Evolutionary conservation across 2,329 filamentous ascomycete genomes (phyloP), one percentile per base, ranked within the genome.

Genomic region (Phoma sp.): DNA sequence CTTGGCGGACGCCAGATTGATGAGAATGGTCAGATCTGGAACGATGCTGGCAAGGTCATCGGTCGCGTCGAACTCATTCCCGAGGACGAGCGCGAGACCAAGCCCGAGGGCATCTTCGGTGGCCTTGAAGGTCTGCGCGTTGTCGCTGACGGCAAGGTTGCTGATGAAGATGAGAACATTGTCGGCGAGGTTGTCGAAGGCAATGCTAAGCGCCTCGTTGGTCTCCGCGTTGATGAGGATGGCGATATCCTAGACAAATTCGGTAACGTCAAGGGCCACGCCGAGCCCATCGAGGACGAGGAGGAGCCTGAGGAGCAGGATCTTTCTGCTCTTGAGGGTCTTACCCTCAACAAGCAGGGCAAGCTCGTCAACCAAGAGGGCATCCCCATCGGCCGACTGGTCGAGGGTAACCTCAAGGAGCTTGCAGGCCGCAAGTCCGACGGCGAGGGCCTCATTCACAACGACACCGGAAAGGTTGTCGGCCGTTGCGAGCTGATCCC

Each of bases 1-100:
- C 81, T 91, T 34, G 76, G 85, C 9, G 88, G 88, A 23, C 85
- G 84, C 66, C 88, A 88, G 83, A 86, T 87, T 65, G 87, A 91
- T 71, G 88, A 86, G 73, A 77, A 90, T 25, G 89, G 89, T 29
- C 84, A 89, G 66, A 83, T 91, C 60, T 85, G 87, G 77, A 89
- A 88, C 68, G 88, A 91, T 70, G 83, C 81, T n/a, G 89, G 89
- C 38, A 85, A 89, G 53, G 78, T 90, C 39, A 82, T 91, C 53
- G 88, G 88, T 56, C 83, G 81, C 51, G 86, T 85, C 38, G 87
- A 91, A 66, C 77, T 90, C 23, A 85, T 91, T 29, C 80, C 87
- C 18, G 85, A 88, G 65, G 82, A 86, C 7, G 87, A 91, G 77
- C 79, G 79, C 43, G 80, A 80, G 63, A 67, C 72, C 53, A 81